phyloP scores from a whole-genome alignment of 257 asterid species.

The Salvia miltiorrhiza region DNA sequence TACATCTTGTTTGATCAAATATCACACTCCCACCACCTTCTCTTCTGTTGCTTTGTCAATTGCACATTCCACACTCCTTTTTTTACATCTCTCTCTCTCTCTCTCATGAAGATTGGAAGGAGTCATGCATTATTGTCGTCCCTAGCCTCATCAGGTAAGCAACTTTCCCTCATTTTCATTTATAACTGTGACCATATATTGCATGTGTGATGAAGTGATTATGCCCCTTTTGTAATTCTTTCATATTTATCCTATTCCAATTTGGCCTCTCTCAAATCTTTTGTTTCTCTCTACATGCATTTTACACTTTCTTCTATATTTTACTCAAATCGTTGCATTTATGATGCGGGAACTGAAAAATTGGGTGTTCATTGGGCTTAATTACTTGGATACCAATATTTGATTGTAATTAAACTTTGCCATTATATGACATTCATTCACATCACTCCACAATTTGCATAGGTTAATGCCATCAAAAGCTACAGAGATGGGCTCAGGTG shows the following conservation, averaged over 20 bases:
- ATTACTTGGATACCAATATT: neutral
- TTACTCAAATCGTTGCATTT: neutral
- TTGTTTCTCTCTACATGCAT: neutral
- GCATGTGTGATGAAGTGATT: neutral
- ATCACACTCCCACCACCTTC: slow-evolving; percentile 36
- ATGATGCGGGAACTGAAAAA: neutral
- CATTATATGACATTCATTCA: neutral
- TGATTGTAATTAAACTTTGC: no score
- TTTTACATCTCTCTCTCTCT: slow-evolving; percentile 4
- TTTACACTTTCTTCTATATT: neutral
- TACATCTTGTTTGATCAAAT: slow-evolving; percentile 18
- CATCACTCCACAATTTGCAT: neutral
- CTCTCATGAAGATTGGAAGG: neutral
- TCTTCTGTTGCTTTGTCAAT: slow-evolving; percentile 46
- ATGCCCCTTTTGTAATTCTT: neutral
- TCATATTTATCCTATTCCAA: neutral
- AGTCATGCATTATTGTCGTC: slow-evolving; percentile 5
- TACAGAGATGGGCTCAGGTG: slow-evolving; percentile 44
- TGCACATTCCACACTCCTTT: neutral
- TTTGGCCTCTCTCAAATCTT: neutral
- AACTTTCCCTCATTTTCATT: neutral
- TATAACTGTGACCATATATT: neutral
- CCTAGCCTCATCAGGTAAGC: slow-evolving; percentile 15
- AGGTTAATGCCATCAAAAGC: neutral
- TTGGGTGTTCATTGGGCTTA: neutral